Base-by-base conservation (phyloP, 2,329 filamentous ascomycete genomes). In the Blastomyces gilchristii region DNA sequence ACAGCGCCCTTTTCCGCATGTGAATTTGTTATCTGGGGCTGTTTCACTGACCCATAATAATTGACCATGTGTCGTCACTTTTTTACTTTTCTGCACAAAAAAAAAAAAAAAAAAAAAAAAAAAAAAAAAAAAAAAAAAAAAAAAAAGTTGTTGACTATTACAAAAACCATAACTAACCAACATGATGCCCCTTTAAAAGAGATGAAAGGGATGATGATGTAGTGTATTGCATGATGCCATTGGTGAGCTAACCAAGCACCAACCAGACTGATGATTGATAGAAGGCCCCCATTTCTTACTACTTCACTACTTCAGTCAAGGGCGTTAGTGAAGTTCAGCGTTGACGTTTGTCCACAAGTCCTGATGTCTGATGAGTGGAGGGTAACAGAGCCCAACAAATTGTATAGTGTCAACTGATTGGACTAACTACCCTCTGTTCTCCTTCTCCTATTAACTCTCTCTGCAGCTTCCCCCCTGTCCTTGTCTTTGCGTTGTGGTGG, bases 31-130 rank as follows among this genome's bases (percentile, higher is more conserved):
- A 43, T 43, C 9, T 45, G 56, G 18, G 11, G 16, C 25, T n/a
- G 37, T 58, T 58, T 37, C 56, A 58, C 11, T 12, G 9, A 43
- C 56, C 37, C 56, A 58, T 41, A 58, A 58, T 45, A 58, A 58
- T 45, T 43, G 34, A 58, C 3, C 11, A 18, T 14, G 3, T 14
- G 12, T n/a, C 18, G 16, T 34, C 16, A 16, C 12, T 53, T 16
- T 34, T 34, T 34, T 25, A 12, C 9, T 50, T 50, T 50, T 5
- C 22, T 28, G 22, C n/a, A 0, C n/a, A 22, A 22, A 22, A 22
- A 22, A 22, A 22, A 22, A n/a, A 25, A 49, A 49, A 22, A 22
- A 9, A 49, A 49, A 9, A 1, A n/a, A 25, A 49, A 49, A 22
- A 22, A 9, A 49, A 49, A 9, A 1, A 31, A 4, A 4, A 31